phyloP scores from a whole-genome alignment of 768 basidiomycete genomes.

The Kwoniella sp. region DNA sequence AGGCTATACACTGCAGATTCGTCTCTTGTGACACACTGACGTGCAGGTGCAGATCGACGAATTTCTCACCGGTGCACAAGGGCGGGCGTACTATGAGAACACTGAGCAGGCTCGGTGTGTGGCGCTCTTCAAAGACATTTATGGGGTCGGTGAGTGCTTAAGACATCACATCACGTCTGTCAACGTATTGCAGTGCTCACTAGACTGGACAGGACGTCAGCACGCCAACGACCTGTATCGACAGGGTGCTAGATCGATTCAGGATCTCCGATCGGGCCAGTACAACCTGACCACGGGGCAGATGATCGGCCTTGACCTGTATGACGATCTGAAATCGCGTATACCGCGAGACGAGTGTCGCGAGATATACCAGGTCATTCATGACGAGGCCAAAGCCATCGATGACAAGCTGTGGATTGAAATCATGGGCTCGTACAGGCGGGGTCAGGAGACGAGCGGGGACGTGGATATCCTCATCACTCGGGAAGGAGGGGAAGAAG shows the following conservation, averaged over 20 bases:
- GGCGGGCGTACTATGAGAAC: constrained; percentile 39
- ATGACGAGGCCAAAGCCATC: constrained; percentile 64
- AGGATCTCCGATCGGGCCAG: constrained; percentile 58
- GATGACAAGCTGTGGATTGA: constrained; percentile 70
- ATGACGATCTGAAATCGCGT: constrained; percentile 71
- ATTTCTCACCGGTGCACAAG: constrained; percentile 26
- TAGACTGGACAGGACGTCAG: constrained; percentile 51
- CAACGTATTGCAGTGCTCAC: constrained; percentile 2
- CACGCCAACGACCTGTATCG: constrained; percentile 71
- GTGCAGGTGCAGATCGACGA: constrained; percentile 46
- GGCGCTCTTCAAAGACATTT: constrained; percentile 68
- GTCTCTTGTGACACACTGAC: too few species aligned
- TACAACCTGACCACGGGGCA: constrained; percentile 11
- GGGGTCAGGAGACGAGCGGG: constrained; percentile 76
- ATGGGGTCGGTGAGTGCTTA: constrained; percentile 68
- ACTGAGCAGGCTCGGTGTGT: constrained; percentile 29
- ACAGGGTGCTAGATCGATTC: constrained; percentile 70
- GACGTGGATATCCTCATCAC: constrained; percentile 90
- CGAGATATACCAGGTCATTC: constrained; percentile 67
- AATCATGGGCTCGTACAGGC: constrained; percentile 89
- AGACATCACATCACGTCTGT: not conserved
- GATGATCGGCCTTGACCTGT: constrained; percentile 44
- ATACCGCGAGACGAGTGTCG: constrained; percentile 80
- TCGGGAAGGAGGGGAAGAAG: constrained; percentile 62
- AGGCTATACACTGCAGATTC: too few species aligned